These are phyloP conservation scores for Myxozyma sirexii DNA, from an alignment of 805 yeast species.

Conservation along the genomic window DNA sequence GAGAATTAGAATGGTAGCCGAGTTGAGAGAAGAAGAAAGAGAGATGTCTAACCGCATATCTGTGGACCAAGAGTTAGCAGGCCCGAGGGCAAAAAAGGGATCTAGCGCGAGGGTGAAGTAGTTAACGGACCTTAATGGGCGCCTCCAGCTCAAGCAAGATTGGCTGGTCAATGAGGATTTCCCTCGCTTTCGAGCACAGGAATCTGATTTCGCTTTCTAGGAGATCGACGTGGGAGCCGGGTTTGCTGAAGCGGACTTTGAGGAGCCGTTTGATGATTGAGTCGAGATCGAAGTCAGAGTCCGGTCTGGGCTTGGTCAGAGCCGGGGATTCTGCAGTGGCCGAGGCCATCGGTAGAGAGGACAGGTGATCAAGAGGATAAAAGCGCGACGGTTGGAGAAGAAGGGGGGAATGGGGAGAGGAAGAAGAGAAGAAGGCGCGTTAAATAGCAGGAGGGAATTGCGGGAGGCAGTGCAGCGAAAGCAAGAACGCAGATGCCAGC, in stretches of 20 bases:
- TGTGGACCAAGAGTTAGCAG: background rate
- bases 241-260: constrained; percentile 97
- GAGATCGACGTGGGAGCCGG: constrained; percentile 93
- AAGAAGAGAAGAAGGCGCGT: background rate
- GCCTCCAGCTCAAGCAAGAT: constrained; percentile 94
- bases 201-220: constrained; percentile 92
- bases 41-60: constrained; percentile 22
- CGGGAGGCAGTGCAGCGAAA: background rate
- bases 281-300: constrained; percentile 86
- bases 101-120: too few species aligned
- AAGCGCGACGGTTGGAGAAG: background rate
- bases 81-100: background rate
- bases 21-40: background rate
- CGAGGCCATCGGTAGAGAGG: background rate
- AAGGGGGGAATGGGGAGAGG: background rate
- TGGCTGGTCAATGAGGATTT: constrained; percentile 96
- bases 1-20: background rate
- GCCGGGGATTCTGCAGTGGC: background rate
- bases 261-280: constrained; percentile 93
- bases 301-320: background rate
- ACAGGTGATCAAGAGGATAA: background rate
- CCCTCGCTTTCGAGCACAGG: constrained; percentile 96
- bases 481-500: background rate
- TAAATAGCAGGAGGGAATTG: background rate
- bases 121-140: constrained; percentile 78